Evolutionary conservation across 73 alveolate species (phyloP).

Genomic region (Durusdinium trenchii): DNA sequence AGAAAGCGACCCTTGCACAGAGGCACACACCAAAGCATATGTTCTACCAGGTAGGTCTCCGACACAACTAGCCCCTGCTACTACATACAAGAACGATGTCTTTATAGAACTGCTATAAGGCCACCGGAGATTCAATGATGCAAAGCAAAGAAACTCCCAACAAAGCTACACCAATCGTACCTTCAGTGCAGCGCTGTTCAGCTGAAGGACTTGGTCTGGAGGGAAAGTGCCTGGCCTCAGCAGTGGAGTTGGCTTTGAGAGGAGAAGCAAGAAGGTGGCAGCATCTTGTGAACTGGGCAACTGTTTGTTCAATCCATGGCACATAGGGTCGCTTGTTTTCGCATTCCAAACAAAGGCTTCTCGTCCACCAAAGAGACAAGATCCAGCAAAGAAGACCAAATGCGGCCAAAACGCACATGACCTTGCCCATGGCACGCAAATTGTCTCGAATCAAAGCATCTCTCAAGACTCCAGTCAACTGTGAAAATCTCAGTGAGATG

Average conservation of each 20-base stretch:
- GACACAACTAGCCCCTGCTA: too few relatives aligned
- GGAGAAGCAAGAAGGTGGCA: background rate
- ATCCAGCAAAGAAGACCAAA: slow-evolving; percentile 41
- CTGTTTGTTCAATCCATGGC: background rate
- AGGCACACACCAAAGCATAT: too few relatives aligned
- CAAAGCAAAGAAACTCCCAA: too few relatives aligned
- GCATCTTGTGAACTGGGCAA: background rate
- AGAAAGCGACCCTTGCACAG: too few relatives aligned
- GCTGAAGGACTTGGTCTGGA: background rate
- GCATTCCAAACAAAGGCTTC: background rate
- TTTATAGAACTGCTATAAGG: too few relatives aligned
- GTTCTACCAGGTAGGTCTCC: too few relatives aligned
- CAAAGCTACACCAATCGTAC: too few relatives aligned
- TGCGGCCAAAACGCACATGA: background rate
- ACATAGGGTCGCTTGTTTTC: background rate
- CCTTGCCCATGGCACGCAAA: background rate
- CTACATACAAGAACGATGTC: too few relatives aligned
- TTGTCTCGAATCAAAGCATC: slow-evolving; percentile 58
- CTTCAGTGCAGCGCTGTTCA: background rate
- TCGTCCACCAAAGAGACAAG: background rate
- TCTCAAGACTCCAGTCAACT: slow-evolving; percentile 65
- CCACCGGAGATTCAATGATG: too few relatives aligned
- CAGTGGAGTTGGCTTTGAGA: background rate
- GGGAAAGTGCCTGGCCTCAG: background rate
- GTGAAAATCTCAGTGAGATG: slow-evolving; percentile 58